phyloP scores from a whole-genome alignment of 345 rosid genomes.

The Populus nigra region DNA sequence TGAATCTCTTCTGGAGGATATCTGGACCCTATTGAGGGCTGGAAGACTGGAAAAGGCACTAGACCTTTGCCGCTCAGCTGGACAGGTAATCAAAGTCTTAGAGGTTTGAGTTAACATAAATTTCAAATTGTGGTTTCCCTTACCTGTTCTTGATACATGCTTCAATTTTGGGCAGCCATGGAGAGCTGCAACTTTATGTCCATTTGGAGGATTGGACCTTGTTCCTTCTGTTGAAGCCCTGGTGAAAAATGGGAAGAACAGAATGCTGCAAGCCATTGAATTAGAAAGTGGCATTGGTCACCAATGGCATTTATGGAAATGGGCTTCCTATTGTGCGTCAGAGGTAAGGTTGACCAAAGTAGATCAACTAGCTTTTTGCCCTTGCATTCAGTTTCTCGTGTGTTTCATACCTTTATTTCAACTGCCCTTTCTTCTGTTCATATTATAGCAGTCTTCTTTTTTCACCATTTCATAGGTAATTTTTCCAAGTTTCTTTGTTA shows the following conservation, averaged over 20 bases:
- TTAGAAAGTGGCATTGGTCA: conserved; percentile 86
- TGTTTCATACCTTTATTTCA: not conserved
- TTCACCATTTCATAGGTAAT: not conserved
- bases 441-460: not conserved
- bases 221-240: conserved; percentile 85
- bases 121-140: not conserved
- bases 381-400: not conserved
- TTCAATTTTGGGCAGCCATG: conserved; percentile 60
- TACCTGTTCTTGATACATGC: not conserved
- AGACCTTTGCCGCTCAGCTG: conserved; percentile 89
- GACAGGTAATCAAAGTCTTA: conserved; percentile 60
- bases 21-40: conserved; percentile 90
- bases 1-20: conserved; percentile 91
- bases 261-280: conserved; percentile 86
- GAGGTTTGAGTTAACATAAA: conserved; percentile 4
- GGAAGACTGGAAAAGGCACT: conserved; percentile 94
- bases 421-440: not conserved
- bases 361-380: not conserved
- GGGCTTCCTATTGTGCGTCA: conserved; percentile 94
- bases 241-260: conserved; percentile 70
- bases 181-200: conserved; percentile 89
- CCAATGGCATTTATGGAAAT: conserved; percentile 90
- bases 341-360: conserved; percentile 49
- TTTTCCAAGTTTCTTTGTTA: not conserved
- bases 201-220: conserved; percentile 81